phyloP scores from a whole-genome alignment of 441 rosid genomes.

The Metrosideros polymorpha region DNA sequence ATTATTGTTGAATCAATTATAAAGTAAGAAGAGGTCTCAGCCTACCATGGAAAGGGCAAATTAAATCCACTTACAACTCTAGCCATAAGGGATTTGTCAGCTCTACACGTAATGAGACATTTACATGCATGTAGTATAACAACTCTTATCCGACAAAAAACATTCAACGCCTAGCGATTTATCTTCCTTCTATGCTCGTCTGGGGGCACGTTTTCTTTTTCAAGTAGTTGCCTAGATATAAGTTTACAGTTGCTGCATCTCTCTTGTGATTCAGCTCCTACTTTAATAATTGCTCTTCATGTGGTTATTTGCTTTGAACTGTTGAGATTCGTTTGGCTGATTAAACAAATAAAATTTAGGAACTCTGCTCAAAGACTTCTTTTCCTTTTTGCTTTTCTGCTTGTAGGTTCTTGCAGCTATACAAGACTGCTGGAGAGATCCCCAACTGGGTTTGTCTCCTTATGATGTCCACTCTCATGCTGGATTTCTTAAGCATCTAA shows the following conservation, averaged over 20 bases:
- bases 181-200: not conserved
- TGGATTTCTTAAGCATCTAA: slow-evolving; percentile 91
- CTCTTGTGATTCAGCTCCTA: not conserved
- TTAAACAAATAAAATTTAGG: not conserved
- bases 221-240: not conserved
- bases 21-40: not conserved
- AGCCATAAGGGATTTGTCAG: not conserved
- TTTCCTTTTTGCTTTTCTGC: not conserved
- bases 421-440: slow-evolving; percentile 85
- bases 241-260: not conserved
- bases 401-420: slow-evolving; percentile 64
- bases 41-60: not conserved
- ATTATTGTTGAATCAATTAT: not conserved
- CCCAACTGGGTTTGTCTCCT: slow-evolving; percentile 62
- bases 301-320: not conserved
- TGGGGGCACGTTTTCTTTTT: not conserved
- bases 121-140: not conserved
- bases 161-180: not conserved
- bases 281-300: not conserved
- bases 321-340: not conserved
- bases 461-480: slow-evolving; percentile 68
- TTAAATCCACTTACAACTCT: not conserved
- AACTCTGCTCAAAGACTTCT: not conserved
- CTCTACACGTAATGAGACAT: not conserved
- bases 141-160: not conserved